Conservation (phyloP, 2,329 filamentous ascomycete genomes). For the Hypoxylon sp. region DNA sequence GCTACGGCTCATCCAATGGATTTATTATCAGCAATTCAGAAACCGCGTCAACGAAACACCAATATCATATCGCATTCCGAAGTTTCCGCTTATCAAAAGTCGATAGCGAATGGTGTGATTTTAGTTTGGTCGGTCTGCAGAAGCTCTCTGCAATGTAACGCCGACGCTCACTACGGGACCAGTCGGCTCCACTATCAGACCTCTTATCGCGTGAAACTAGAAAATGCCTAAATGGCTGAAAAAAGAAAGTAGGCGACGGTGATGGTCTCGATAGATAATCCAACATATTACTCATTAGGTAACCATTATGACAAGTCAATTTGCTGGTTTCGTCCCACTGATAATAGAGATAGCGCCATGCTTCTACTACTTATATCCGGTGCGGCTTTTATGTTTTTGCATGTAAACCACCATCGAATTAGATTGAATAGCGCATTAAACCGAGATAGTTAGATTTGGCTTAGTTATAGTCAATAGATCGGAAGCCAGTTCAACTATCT, state of each 20-base stretch:
- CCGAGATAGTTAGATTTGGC: not conserved
- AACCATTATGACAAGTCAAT: constrained; percentile 6
- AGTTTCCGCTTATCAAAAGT: constrained; percentile 31
- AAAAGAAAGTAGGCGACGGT: constrained; percentile 17
- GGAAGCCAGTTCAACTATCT: no score
- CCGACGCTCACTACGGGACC: constrained; percentile 14
- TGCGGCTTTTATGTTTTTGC: not conserved
- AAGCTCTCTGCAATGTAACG: constrained; percentile 34
- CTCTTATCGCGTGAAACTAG: constrained; percentile 36
- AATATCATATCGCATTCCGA: constrained; percentile 7
- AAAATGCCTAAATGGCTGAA: constrained; percentile 31
- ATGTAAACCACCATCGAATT: not conserved
- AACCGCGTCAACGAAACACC: not conserved
- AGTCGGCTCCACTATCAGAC: constrained; percentile 20
- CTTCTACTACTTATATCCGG: not conserved
- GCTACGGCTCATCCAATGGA: not conserved
- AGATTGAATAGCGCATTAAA: not conserved
- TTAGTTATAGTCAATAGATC: not conserved
- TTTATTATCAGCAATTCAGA: not conserved
- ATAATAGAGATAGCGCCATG: not conserved
- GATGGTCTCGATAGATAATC: constrained; percentile 15
- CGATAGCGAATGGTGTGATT: constrained; percentile 32
- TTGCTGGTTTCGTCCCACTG: not conserved
- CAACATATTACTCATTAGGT: constrained; percentile 8
- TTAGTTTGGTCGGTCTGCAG: constrained; percentile 15